Percentiles rank a stretch among this genome's conserved stretches.
Conservation (phyloP, 1,284 basidiomycete genomes). For the Pholiota adiposa region DNA sequence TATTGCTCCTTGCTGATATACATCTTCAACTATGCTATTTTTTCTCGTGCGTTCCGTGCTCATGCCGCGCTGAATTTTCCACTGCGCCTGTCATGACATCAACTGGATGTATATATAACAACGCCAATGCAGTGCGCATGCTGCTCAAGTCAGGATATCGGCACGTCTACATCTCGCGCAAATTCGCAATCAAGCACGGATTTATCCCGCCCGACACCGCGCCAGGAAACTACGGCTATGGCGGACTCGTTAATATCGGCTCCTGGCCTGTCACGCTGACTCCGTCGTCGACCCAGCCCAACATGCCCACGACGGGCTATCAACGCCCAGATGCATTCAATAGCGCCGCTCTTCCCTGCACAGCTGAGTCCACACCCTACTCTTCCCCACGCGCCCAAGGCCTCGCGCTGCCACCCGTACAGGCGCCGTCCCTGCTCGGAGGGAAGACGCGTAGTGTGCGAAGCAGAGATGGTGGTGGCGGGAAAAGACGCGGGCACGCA, state of each 20-base stretch:
- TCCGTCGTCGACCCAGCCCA: constrained; percentile 37
- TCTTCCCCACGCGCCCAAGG: constrained; percentile 17
- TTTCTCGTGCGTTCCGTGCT: background rate
- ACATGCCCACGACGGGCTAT: constrained; percentile 28
- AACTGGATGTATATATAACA: background rate
- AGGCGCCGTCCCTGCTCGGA: constrained; percentile 9
- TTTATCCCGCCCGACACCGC: constrained; percentile 88
- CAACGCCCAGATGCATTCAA: constrained; percentile 22
- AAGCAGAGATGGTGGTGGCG: background rate
- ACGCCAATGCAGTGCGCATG: constrained; percentile 74
- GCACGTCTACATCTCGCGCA: constrained; percentile 94
- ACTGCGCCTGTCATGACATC: background rate
- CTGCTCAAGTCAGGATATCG: constrained; percentile 92
- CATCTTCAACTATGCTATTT: background rate
- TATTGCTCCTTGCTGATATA: constrained; percentile 11
- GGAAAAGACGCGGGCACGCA: background rate
- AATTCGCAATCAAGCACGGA: constrained; percentile 88
- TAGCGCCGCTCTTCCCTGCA: constrained; percentile 23
- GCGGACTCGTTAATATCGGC: constrained; percentile 82
- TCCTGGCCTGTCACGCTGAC: constrained; percentile 75
- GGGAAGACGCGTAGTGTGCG: constrained; percentile 13
- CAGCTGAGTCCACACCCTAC: constrained; percentile 7
- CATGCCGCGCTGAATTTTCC: background rate
- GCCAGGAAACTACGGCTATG: constrained; percentile 85
- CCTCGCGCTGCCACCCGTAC: constrained; percentile 5